Percentiles rank a stretch among this genome's conserved stretches.
Conservation (phyloP, 441 rosid species). For the Melastoma candidum region DNA sequence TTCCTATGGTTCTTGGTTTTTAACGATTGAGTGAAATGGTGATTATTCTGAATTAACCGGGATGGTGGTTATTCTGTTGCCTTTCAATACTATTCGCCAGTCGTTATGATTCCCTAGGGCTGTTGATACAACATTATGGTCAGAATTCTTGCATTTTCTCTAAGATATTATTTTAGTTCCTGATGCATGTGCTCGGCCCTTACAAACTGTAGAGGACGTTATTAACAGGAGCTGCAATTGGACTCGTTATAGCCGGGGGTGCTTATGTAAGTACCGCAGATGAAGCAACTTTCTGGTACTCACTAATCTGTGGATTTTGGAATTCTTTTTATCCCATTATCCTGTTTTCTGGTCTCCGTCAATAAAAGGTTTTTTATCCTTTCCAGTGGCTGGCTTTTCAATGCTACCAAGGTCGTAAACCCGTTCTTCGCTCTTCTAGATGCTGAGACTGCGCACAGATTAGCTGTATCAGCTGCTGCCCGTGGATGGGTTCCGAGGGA, state of each 20-base stretch:
- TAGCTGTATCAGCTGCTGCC: conserved; percentile 85
- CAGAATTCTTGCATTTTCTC: not conserved
- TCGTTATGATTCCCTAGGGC: too few relatives aligned
- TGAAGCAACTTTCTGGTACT: too few relatives aligned
- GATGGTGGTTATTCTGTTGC: too few relatives aligned
- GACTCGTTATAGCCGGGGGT: conserved; percentile 76
- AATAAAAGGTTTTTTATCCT: conserved; percentile 1
- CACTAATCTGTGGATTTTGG: conserved; percentile 3
- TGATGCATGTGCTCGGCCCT: not conserved
- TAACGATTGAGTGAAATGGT: not conserved
- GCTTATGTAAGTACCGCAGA: conserved; percentile 74
- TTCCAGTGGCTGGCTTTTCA: conserved; percentile 90
- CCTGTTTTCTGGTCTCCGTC: not conserved
- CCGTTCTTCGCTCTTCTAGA: conserved; percentile 91
- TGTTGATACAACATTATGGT: not conserved
- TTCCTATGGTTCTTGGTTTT: not conserved
- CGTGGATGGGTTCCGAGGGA: conserved; percentile 99
- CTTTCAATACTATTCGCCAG: too few relatives aligned
- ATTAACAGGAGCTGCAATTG: conserved; percentile 73
- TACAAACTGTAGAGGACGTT: conserved; percentile 51
- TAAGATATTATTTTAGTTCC: not conserved
- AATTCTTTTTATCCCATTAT: not conserved
- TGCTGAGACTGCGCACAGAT: conserved; percentile 82
- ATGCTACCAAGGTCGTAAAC: conserved; percentile 85
- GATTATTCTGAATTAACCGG: too few relatives aligned